These are phyloP conservation scores for Aschersonia sp. DNA, from an alignment of 2,329 filamentous ascomycete genomes.

Conservation along the genomic window DNA sequence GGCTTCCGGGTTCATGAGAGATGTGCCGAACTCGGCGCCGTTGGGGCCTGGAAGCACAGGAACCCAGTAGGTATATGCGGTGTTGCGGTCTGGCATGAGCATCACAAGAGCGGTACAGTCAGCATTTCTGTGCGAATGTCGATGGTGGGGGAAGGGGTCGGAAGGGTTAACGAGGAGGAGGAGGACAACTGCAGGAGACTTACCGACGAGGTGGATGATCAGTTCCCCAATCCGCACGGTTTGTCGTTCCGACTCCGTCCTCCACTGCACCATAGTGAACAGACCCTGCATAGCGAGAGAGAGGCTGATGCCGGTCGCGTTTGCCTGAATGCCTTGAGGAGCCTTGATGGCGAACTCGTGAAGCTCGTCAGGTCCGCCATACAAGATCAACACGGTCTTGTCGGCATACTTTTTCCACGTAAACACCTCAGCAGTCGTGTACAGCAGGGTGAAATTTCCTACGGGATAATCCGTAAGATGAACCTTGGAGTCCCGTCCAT, in stretches of 20 bases:
- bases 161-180: no score
- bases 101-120: no score
- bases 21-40: constrained; percentile 16
- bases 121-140: no score
- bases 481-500: constrained; percentile 52
- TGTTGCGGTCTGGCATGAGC: constrained; percentile 36
- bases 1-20: constrained; percentile 20
- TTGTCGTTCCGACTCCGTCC: constrained; percentile 12
- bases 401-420: constrained; percentile 51
- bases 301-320: constrained; percentile 12
- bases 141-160: no score
- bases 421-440: constrained; percentile 56
- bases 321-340: neutral
- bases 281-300: constrained; percentile 7
- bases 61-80: constrained; percentile 57
- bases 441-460: constrained; percentile 43
- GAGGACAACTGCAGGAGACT: neutral
- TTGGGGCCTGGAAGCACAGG: constrained; percentile 31
- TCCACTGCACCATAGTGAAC: constrained; percentile 17
- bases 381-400: constrained; percentile 47
- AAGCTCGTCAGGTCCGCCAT: constrained; percentile 44
- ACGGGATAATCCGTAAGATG: constrained; percentile 54
- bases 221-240: constrained; percentile 21
- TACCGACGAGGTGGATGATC: constrained; percentile 24
- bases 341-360: constrained; percentile 44